phyloP scores from a whole-genome alignment of 2,329 filamentous ascomycete genomes.

The Alternaria ethzedia region DNA sequence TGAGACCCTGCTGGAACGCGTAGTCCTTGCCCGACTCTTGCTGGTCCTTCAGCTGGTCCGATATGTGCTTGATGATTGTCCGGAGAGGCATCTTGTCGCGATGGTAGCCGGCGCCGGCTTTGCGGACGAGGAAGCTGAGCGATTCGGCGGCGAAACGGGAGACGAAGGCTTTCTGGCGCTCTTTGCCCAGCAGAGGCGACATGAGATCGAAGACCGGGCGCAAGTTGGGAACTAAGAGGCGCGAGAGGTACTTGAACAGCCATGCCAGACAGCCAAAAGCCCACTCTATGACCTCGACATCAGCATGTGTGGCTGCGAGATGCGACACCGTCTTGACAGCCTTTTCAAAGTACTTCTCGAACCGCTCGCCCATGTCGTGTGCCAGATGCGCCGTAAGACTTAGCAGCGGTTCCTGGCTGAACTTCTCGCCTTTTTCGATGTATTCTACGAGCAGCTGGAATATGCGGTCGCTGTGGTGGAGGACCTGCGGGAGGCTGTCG shows the following conservation, averaged over 20 bases:
- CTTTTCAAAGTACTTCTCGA: constrained; percentile 84
- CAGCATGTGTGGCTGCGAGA: constrained; percentile 77
- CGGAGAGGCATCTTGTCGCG: constrained; percentile 73
- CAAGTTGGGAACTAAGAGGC: constrained; percentile 83
- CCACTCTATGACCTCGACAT: constrained; percentile 95
- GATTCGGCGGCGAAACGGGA: constrained; percentile 93
- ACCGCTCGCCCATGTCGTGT: constrained; percentile 85
- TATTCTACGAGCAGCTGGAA: constrained; percentile 77
- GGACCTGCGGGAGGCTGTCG: constrained; percentile 88
- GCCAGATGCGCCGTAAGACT: constrained; percentile 91
- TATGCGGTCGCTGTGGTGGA: constrained; percentile 88
- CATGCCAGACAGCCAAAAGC: constrained; percentile 93
- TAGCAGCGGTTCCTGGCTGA: constrained; percentile 84
- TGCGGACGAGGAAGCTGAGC: constrained; percentile 90
- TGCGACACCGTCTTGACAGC: constrained; percentile 77
- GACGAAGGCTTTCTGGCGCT: constrained; percentile 82
- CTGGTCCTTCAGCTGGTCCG: constrained; percentile 68
- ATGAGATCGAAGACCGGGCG: constrained; percentile 84
- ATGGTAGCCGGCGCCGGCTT: constrained; percentile 79
- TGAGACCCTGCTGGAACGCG: constrained; percentile 84
- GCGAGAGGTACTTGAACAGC: constrained; percentile 95
- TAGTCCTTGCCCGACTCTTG: constrained; percentile 64
- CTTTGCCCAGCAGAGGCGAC: constrained; percentile 81
- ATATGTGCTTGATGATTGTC: constrained; percentile 73
- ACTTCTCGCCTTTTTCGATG: constrained; percentile 77